Conservation (phyloP, 129 eudicot species). For the Chrysanthemum lavandulifolium region DNA sequence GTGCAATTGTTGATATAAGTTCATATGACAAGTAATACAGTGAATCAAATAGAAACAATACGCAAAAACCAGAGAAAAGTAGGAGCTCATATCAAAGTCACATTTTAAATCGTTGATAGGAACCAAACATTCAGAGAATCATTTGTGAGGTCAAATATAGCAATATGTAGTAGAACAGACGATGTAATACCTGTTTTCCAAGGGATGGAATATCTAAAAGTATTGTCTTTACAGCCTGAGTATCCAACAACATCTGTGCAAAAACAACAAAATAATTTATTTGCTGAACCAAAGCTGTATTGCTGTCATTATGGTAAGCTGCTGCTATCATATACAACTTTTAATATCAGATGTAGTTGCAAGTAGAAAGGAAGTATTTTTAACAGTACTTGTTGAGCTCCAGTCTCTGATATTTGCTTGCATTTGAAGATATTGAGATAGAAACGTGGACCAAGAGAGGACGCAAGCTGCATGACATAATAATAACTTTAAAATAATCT, state of each 20-base stretch:
- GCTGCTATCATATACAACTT: constrained; percentile 4
- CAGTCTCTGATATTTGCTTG: constrained; percentile 98
- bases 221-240: constrained; percentile 95
- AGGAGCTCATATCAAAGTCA: too few species aligned
- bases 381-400: constrained; percentile 84
- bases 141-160: constrained; percentile 7
- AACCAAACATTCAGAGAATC: constrained; percentile 18
- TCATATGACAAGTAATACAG: too few species aligned
- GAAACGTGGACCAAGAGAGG: constrained; percentile 95
- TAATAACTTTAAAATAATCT: not conserved
- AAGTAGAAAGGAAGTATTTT: constrained; percentile 1
- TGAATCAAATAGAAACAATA: too few species aligned
- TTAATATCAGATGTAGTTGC: not conserved
- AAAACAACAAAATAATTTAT: constrained; percentile 3
- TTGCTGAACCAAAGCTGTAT: not conserved
- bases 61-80: too few species aligned
- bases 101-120: not conserved
- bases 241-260: constrained; percentile 94
- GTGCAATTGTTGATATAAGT: too few species aligned
- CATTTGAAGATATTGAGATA: constrained; percentile 93
- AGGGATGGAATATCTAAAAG: constrained; percentile 95
- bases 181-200: constrained; percentile 70
- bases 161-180: not conserved
- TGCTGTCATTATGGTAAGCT: constrained; percentile 7
- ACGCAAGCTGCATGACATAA: constrained; percentile 69